A percentile compares a stretch with the other conserved stretches of the same genome.
Evolutionary conservation across 2,329 filamentous ascomycete genomes (phyloP).

Genomic region (Aureobasidium vineae): DNA sequence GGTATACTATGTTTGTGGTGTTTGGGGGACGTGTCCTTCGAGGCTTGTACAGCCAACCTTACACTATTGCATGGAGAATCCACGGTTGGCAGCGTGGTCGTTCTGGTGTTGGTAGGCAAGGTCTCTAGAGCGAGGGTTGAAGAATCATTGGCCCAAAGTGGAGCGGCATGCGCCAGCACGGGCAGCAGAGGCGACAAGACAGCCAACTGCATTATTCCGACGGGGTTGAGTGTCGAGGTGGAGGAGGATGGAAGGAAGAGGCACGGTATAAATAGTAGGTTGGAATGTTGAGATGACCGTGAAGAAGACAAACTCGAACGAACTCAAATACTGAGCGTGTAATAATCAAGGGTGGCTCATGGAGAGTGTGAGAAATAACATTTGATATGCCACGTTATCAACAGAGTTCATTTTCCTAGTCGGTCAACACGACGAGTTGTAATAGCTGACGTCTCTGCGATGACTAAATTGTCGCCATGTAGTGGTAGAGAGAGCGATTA

Average conservation of each 20-base stretch:
- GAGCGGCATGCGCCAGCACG: not conserved
- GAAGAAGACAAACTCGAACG: not conserved
- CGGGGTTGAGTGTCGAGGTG: not conserved
- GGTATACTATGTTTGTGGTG: constrained; percentile 34
- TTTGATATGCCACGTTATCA: not conserved
- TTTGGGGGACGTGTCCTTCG: not conserved
- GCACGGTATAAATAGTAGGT: not conserved
- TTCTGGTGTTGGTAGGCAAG: not conserved
- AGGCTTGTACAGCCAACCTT: not conserved
- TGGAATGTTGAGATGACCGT: not conserved
- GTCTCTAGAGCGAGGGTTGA: not conserved
- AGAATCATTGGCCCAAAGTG: not conserved
- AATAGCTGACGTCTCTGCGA: too few relatives aligned
- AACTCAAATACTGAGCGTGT: not conserved
- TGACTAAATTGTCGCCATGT: not conserved
- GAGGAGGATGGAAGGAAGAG: not conserved
- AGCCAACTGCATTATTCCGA: not conserved
- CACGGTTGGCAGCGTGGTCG: not conserved
- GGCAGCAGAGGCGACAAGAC: not conserved
- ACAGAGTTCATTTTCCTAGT: not conserved
- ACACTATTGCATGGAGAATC: not conserved
- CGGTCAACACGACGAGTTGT: not conserved
- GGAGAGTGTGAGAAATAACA: not conserved
- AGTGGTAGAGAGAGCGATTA: not conserved
- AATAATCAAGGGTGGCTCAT: not conserved